A percentile compares a stretch with the other conserved stretches of the same genome.
Conservation (phyloP, 2,329 filamentous ascomycete species). For the Beauveria pseudobassiana region DNA sequence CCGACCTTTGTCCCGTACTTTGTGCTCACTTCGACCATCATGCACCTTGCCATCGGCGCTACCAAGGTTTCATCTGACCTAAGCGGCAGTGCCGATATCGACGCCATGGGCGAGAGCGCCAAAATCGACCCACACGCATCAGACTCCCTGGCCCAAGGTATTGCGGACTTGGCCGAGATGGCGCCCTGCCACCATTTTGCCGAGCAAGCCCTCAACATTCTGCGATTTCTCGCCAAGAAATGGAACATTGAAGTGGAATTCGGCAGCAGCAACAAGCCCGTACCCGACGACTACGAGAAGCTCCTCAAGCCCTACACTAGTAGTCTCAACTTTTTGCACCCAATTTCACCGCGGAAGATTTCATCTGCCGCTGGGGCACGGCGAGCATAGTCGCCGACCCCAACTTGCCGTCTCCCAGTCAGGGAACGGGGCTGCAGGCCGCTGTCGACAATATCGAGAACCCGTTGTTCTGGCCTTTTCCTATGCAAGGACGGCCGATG, state of each 20-base stretch:
- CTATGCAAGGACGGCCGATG: conserved; percentile 51
- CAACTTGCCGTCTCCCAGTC: background rate
- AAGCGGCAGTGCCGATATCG: conserved; percentile 15
- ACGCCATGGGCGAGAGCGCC: conserved; percentile 26
- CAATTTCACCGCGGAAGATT: conserved; percentile 40
- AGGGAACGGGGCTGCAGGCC: conserved; percentile 16
- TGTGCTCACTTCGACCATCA: conserved; percentile 53
- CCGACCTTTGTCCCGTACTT: conserved; percentile 56
- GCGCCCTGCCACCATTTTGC: conserved; percentile 53
- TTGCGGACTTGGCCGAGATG: conserved; percentile 54
- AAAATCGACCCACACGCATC: conserved; percentile 32
- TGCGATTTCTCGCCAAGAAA: conserved; percentile 49
- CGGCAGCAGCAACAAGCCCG: conserved; percentile 20
- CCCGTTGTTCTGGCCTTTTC: conserved; percentile 54
- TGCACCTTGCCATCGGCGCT: conserved; percentile 49
- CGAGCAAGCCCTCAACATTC: conserved; percentile 52
- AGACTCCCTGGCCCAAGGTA: conserved; percentile 44
- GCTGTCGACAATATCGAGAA: conserved; percentile 38
- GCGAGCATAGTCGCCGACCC: conserved; percentile 12
- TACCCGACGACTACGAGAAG: conserved; percentile 30
- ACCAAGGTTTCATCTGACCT: conserved; percentile 20
- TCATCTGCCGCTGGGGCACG: conserved; percentile 39
- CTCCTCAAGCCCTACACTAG: conserved; percentile 39
- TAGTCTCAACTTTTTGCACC: conserved; percentile 53
- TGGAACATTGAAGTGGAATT: conserved; percentile 51